A percentile compares a stretch with the other conserved stretches of the same genome.
phyloP scores from a whole-genome alignment of 2,329 filamentous ascomycete species.

The Fusarium poae region DNA sequence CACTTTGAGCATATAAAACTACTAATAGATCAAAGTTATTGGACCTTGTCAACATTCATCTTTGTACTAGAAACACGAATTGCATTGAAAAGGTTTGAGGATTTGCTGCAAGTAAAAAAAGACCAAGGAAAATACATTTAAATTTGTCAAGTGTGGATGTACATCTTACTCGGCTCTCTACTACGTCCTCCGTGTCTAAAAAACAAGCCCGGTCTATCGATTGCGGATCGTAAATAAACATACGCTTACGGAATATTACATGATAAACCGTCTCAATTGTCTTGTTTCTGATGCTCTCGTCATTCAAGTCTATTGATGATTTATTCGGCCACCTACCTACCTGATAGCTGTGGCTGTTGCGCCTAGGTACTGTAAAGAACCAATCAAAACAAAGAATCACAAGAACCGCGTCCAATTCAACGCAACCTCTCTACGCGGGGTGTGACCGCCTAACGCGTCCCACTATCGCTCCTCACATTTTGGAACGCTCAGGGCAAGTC shows the following conservation, averaged over 20 bases:
- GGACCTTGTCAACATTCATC: no score
- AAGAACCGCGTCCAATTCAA: constrained; percentile 28
- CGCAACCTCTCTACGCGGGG: constrained; percentile 52
- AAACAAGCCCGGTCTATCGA: not conserved
- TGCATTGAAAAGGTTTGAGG: no score
- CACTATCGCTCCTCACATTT: constrained; percentile 36
- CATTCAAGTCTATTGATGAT: not conserved
- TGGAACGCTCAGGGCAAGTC: constrained; percentile 31
- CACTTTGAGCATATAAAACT: no score
- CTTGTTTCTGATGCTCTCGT: not conserved
- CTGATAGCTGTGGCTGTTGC: not conserved
- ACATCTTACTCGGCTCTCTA: not conserved
- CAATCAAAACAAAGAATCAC: constrained; percentile 11
- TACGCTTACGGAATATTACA: not conserved
- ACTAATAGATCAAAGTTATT: no score
- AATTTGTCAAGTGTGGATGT: no score
- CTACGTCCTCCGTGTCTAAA: not conserved
- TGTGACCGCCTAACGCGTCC: constrained; percentile 48
- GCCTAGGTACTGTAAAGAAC: not conserved
- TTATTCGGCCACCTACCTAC: not conserved
- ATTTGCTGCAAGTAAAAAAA: no score
- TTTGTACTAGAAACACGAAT: no score
- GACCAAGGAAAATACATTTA: no score
- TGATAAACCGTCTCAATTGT: not conserved
- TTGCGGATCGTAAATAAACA: not conserved